Conservation (phyloP, 2,329 filamentous ascomycete species). For the Apiospora sp. region DNA sequence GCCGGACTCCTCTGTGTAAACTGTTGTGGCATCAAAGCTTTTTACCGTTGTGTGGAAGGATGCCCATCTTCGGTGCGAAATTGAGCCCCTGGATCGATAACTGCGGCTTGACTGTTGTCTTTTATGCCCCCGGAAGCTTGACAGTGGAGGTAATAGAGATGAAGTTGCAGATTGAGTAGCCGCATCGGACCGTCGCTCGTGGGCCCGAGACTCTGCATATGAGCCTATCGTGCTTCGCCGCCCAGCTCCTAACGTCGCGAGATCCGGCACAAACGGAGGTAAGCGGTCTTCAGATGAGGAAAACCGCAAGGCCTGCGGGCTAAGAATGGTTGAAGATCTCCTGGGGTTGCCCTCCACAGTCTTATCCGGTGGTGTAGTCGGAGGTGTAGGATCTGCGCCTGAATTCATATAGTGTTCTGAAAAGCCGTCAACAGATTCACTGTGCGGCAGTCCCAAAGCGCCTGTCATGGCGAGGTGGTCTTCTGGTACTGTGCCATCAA, state of each 20-base stretch:
- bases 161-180: conserved; percentile 31
- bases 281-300: conserved; percentile 50
- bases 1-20: conserved; percentile 55
- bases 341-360: conserved; percentile 53
- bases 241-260: conserved; percentile 48
- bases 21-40: conserved; percentile 68
- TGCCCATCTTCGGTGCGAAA: conserved; percentile 62
- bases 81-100: conserved; percentile 57
- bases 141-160: conserved; percentile 30
- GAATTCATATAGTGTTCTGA: conserved; percentile 58
- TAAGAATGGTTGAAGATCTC: conserved; percentile 63
- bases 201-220: not conserved
- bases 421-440: conserved; percentile 61
- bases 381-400: conserved; percentile 63
- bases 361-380: conserved; percentile 62
- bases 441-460: conserved; percentile 47
- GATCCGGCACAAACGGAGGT: conserved; percentile 57
- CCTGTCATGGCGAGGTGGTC: conserved; percentile 62
- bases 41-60: conserved; percentile 67
- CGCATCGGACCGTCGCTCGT: conserved; percentile 2
- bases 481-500: conserved; percentile 70
- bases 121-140: conserved; percentile 48
- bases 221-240: conserved; percentile 28
- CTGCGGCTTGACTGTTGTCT: conserved; percentile 58
- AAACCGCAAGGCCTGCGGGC: conserved; percentile 51